These are phyloP conservation scores for Phoenix roebelenii DNA, from an alignment of 176 grass and related monocot genomes.

Conservation along the genomic window DNA sequence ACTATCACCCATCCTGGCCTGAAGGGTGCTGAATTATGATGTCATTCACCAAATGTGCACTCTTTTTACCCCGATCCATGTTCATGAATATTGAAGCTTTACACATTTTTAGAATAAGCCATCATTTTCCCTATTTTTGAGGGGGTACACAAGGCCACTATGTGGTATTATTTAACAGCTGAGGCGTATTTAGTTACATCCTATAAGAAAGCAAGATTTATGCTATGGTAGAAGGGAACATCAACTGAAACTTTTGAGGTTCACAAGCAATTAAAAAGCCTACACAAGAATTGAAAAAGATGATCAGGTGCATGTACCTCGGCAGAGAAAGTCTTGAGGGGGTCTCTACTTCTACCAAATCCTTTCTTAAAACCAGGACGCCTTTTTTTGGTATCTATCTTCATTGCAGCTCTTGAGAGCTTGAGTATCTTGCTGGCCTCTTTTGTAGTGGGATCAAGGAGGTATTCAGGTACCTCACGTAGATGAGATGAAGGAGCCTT, in stretches of 20 bases:
- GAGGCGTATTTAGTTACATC: too few species aligned
- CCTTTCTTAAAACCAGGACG: conserved; percentile 52
- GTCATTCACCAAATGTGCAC: too few species aligned
- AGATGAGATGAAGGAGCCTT: conserved; percentile 67
- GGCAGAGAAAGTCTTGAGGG: conserved; percentile 79
- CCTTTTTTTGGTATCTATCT: conserved; percentile 37
- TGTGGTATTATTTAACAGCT: too few species aligned
- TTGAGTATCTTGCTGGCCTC: conserved; percentile 75
- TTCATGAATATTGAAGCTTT: too few species aligned
- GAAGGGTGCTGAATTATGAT: too few species aligned
- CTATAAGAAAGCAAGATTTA: too few species aligned
- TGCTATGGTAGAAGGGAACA: too few species aligned
- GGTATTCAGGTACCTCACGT: conserved; percentile 73
- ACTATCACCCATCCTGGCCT: too few species aligned
- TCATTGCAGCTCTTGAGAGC: conserved; percentile 79
- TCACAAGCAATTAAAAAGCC: background rate
- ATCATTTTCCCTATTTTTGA: too few species aligned
- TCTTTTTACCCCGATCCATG: too few species aligned
- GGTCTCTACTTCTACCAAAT: conserved; percentile 73
- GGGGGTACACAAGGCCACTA: too few species aligned
- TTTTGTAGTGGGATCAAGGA: conserved; percentile 75
- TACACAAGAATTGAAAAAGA: background rate
- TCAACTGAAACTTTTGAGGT: background rate
- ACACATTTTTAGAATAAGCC: too few species aligned
- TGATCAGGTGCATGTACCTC: conserved; percentile 37